Conservation (phyloP, 2,329 filamentous ascomycete genomes). For the Xylariaceae sp. region DNA sequence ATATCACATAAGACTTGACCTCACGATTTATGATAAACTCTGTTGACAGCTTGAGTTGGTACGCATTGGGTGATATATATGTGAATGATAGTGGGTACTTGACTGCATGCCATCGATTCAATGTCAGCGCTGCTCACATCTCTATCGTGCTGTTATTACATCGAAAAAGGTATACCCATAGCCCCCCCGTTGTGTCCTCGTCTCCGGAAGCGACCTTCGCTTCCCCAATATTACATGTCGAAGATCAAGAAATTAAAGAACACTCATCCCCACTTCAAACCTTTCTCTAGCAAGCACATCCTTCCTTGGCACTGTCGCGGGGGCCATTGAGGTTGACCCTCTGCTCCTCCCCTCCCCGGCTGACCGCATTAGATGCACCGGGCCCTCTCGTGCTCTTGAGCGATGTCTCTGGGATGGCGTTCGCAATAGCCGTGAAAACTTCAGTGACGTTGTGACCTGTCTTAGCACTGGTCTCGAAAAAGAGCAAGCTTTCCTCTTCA, state of each 20-base stretch:
- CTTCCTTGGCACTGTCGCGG: conserved; percentile 77
- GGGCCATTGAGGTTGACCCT: conserved; percentile 79
- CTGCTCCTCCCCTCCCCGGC: conserved; percentile 61
- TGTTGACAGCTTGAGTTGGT: no score
- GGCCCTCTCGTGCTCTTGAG: conserved; percentile 82
- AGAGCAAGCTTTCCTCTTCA: conserved; percentile 87
- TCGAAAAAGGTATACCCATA: conserved; percentile 21
- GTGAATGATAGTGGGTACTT: conserved; percentile 13
- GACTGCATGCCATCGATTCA: conserved; percentile 11
- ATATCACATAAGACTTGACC: no score
- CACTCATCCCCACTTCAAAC: conserved; percentile 2
- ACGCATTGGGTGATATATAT: conserved; percentile 1
- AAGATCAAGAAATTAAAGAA: conserved; percentile 24
- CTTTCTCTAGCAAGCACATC: conserved; percentile 72
- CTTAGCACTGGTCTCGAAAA: conserved; percentile 98
- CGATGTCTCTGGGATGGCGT: conserved; percentile 94
- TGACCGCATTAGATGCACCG: conserved; percentile 55
- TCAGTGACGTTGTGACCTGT: conserved; percentile 90
- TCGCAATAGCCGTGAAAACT: conserved; percentile 97
- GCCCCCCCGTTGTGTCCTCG: conserved; percentile 13
- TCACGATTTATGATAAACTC: no score
- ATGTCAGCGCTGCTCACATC: conserved; percentile 8
- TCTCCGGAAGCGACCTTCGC: conserved; percentile 22
- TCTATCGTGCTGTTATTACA: conserved; percentile 19
- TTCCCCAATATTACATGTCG: conserved; percentile 30